phyloP scores from a whole-genome alignment of 352 stramenopile genomes.

The Poterioochromonas sp. region DNA sequence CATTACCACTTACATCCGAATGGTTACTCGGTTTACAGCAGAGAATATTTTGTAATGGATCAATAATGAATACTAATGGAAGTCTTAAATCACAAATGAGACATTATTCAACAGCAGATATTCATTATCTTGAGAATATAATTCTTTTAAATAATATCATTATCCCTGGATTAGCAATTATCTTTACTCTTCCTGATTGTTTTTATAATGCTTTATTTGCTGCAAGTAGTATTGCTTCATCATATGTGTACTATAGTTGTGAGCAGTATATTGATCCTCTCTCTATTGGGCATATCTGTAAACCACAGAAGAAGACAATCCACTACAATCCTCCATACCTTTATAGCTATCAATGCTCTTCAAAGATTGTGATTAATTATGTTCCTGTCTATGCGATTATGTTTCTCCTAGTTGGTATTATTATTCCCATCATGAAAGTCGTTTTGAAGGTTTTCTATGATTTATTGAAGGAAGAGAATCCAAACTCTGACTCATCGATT shows the following conservation, averaged over 20 bases:
- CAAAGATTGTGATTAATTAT: neutral
- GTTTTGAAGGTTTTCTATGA: neutral
- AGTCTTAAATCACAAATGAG: too few relatives aligned
- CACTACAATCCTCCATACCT: neutral
- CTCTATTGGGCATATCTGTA: neutral
- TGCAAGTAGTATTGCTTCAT: neutral
- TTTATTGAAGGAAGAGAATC: neutral
- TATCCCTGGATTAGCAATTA: neutral
- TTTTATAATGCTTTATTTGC: slow-evolving; percentile 2
- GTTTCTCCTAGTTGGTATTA: neutral
- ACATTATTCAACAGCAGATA: too few relatives aligned
- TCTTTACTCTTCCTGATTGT: neutral
- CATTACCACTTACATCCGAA: neutral
- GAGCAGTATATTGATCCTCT: neutral
- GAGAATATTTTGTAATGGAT: neutral
- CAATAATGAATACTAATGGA: too few relatives aligned
- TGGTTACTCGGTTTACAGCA: neutral
- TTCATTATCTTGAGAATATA: neutral
- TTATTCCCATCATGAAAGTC: neutral
- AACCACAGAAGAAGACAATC: neutral
- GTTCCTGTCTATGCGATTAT: neutral
- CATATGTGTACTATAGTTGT: neutral
- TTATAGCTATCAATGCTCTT: neutral
- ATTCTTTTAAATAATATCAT: slow-evolving; percentile 12
- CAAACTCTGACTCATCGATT: too few relatives aligned